Conservation (phyloP, 2,329 filamentous ascomycete species). For the Cryphonectria nitschkei region DNA sequence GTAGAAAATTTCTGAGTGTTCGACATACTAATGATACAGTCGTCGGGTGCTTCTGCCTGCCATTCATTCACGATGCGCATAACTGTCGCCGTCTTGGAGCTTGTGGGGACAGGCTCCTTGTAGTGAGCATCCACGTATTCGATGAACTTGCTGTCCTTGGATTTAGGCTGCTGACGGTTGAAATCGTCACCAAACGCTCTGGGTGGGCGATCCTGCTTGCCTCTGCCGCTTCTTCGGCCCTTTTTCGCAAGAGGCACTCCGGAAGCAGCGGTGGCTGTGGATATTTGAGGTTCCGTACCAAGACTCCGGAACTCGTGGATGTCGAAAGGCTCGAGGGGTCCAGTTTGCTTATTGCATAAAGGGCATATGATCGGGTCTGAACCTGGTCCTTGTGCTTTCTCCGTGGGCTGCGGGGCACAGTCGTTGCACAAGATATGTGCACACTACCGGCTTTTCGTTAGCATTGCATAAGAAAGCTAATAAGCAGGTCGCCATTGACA, state of each 20-base stretch:
- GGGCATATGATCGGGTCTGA: not conserved
- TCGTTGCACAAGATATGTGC: not conserved
- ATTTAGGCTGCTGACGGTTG: not conserved
- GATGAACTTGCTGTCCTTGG: not conserved
- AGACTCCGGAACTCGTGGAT: not conserved
- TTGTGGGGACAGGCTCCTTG: not conserved
- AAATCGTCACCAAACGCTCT: not conserved
- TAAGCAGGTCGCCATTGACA: not conserved
- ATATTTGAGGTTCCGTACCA: not conserved
- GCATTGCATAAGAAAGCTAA: not conserved
- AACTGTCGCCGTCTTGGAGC: not conserved
- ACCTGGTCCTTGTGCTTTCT: not conserved
- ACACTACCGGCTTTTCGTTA: not conserved
- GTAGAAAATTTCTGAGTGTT: slow-evolving; percentile 21
- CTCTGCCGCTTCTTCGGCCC: not conserved
- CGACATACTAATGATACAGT: slow-evolving; percentile 13
- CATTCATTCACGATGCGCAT: slow-evolving; percentile 6
- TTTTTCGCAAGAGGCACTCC: not conserved
- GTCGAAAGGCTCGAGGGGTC: not conserved
- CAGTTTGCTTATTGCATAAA: not conserved
- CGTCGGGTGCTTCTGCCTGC: not conserved
- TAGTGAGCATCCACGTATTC: not conserved
- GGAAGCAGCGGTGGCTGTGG: not conserved
- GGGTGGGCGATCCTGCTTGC: not conserved
- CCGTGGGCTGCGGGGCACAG: not conserved